These are phyloP conservation scores for Acanthamoeba healyi DNA, from an alignment of 208 protist genomes.

Conservation along the genomic window DNA sequence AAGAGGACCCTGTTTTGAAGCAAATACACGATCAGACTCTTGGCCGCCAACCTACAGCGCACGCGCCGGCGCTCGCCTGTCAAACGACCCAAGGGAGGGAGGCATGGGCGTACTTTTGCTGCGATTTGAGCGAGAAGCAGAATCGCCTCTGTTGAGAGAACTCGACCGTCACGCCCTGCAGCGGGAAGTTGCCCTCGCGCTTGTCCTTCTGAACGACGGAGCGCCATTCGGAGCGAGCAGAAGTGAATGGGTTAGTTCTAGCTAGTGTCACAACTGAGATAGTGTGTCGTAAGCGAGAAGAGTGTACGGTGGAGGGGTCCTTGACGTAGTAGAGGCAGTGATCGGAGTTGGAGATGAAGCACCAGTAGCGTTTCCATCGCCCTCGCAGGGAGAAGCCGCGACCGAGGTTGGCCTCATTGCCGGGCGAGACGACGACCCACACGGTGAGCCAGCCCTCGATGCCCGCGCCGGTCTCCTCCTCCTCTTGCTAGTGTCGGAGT, in stretches of 20 bases:
- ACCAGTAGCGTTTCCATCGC: not conserved
- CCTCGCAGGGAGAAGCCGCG: not conserved
- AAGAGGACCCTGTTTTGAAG: not conserved
- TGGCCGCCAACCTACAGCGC: no score
- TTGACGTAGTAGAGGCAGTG: conserved; percentile 11
- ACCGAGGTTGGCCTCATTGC: not conserved
- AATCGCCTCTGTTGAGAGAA: not conserved
- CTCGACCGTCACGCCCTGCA: conserved; percentile 4
- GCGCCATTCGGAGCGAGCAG: not conserved
- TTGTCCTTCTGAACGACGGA: not conserved
- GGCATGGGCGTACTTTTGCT: not conserved
- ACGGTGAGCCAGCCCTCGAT: conserved; percentile 5
- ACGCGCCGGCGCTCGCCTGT: no score
- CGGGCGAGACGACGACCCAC: conserved; percentile 2
- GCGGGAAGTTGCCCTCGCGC: not conserved
- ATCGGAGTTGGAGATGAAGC: not conserved
- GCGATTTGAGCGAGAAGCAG: not conserved
- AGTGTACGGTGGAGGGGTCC: not conserved
- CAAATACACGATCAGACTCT: no score
- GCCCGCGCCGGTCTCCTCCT: not conserved
- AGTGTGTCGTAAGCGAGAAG: not conserved
- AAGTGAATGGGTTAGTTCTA: no score
- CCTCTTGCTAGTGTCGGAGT: not conserved
- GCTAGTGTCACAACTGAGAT: no score
- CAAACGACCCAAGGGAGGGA: not conserved